Percentiles rank a stretch among this genome's conserved stretches.
Evolutionary conservation across 2,329 filamentous ascomycete genomes (phyloP).

Genomic region (Botrytis paeoniae): DNA sequence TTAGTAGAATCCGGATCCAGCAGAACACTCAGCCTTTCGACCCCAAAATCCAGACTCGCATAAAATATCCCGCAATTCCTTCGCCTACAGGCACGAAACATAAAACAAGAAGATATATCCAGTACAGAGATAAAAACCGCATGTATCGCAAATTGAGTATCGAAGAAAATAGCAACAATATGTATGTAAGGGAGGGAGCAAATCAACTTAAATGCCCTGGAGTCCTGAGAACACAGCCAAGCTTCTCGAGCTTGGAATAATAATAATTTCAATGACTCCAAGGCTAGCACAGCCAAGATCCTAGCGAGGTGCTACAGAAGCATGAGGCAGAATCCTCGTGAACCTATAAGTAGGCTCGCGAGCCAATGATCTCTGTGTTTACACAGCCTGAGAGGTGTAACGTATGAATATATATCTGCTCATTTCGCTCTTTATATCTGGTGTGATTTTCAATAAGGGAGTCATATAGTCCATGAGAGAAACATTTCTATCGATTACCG

Average conservation of each 20-base stretch:
- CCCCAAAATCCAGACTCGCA: background rate
- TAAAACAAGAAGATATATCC: background rate
- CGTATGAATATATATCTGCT: background rate
- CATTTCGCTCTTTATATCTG: background rate
- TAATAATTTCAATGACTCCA: background rate
- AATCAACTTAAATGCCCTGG: background rate
- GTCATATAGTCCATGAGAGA: background rate
- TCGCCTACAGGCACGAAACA: background rate
- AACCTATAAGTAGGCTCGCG: background rate
- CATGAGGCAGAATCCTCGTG: background rate
- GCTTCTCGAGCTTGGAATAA: background rate
- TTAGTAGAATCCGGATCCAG: background rate
- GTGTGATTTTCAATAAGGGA: background rate
- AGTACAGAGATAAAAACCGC: background rate
- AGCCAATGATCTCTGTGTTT: background rate
- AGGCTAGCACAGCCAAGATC: background rate
- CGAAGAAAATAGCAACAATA: background rate
- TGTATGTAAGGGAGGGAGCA: background rate
- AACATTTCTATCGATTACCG: background rate
- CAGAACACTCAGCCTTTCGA: background rate
- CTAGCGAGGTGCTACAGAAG: background rate
- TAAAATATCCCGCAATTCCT: background rate
- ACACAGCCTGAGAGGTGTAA: background rate
- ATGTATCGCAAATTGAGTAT: background rate
- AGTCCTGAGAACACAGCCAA: background rate